These are phyloP conservation scores for Xerocomellus amylosporus DNA, from an alignment of 768 basidiomycete genomes.

Conservation along the genomic window DNA sequence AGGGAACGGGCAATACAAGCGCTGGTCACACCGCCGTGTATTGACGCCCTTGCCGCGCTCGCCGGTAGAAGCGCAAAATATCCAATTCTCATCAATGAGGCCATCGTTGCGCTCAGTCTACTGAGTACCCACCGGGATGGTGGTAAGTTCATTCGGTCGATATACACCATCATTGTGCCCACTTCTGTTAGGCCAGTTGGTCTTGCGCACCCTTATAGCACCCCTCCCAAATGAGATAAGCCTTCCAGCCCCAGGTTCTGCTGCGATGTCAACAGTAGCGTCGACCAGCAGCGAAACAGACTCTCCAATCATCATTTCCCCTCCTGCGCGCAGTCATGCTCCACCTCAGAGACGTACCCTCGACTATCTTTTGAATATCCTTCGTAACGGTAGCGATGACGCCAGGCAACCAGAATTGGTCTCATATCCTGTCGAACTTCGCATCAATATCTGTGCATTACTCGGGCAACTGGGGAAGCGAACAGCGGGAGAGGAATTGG, in stretches of 20 bases:
- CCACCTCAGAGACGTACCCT: conserved; percentile 54
- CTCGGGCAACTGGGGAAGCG: conserved; percentile 61
- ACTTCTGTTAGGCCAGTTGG: conserved; percentile 50
- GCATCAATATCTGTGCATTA: conserved; percentile 72
- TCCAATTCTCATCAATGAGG: conserved; percentile 86
- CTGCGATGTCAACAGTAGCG: conserved; percentile 37
- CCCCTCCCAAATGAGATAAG: conserved; percentile 45
- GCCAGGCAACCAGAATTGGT: conserved; percentile 30
- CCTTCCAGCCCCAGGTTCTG: conserved; percentile 31
- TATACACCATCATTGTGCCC: not conserved
- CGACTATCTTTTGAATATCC: conserved; percentile 63
- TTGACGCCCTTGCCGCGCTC: conserved; percentile 64
- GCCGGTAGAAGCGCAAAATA: conserved; percentile 76
- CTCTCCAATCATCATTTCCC: conserved; percentile 48
- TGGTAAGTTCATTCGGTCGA: conserved; percentile 42
- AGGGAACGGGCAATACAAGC: conserved; percentile 52
- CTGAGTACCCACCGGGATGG: conserved; percentile 64
- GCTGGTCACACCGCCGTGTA: conserved; percentile 52
- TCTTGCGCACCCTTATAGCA: conserved; percentile 56
- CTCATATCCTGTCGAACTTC: conserved; percentile 71
- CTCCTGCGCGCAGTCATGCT: conserved; percentile 37
- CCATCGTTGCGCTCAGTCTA: conserved; percentile 77
- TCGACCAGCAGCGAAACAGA: conserved; percentile 44
- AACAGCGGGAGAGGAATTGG: conserved; percentile 45
- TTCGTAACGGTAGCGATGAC: conserved; percentile 44